Conservation (phyloP, 495 filamentous ascomycete species). For the Pyrenopolyporus hunteri region DNA sequence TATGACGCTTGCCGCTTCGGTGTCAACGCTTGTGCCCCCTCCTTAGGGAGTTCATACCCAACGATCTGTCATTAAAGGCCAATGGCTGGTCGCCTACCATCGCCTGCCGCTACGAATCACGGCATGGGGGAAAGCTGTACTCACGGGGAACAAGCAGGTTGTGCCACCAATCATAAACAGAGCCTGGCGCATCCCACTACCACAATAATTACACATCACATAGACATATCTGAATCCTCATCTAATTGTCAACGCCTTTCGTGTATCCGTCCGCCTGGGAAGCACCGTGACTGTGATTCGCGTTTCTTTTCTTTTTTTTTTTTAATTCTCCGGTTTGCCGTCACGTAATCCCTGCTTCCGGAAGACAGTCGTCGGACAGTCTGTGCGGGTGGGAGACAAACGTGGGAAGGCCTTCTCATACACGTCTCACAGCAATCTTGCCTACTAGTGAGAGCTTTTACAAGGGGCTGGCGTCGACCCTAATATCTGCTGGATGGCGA, state of each 20-base stretch:
- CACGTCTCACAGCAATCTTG: slow-evolving; percentile 26
- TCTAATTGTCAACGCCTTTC: slow-evolving; percentile 13
- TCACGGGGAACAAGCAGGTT: slow-evolving; percentile 31
- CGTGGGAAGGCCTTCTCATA: slow-evolving; percentile 17
- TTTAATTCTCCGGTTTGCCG: slow-evolving; percentile 28
- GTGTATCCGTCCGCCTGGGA: slow-evolving; percentile 27
- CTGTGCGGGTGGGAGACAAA: slow-evolving; percentile 20
- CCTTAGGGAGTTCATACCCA: slow-evolving; percentile 15
- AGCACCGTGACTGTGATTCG: slow-evolving; percentile 5
- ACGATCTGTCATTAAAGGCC: slow-evolving; percentile 13
- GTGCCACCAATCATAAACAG: slow-evolving; percentile 23
- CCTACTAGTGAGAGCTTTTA: slow-evolving; percentile 14
- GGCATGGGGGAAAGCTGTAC: slow-evolving; percentile 26
- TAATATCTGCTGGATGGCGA: slow-evolving; percentile 25
- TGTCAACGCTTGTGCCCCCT: slow-evolving; percentile 23
- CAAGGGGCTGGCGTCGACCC: slow-evolving; percentile 12
- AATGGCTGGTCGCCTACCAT: slow-evolving; percentile 18
- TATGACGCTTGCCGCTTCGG: slow-evolving; percentile 25
- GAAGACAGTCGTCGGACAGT: background rate
- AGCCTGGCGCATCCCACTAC: slow-evolving; percentile 20
- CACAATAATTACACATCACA: slow-evolving; percentile 20
- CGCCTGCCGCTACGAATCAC: slow-evolving; percentile 30
- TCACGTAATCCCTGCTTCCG: slow-evolving; percentile 7
- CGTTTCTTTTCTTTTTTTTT: slow-evolving; percentile 3
- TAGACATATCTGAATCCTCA: background rate